Conservation (phyloP, 768 basidiomycete species). For the Calocybe cyanea region DNA sequence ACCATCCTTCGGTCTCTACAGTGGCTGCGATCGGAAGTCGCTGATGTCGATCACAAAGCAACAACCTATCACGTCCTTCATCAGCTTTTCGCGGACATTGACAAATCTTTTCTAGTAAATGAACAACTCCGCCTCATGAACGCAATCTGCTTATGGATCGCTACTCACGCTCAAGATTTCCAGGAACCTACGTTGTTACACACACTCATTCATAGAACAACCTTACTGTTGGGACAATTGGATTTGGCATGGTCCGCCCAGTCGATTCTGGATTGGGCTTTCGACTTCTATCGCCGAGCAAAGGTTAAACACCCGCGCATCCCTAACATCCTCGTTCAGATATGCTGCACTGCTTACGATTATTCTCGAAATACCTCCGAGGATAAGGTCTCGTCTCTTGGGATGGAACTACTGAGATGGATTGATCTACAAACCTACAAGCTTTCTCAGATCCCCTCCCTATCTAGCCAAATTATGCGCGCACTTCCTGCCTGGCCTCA, state of each 20-base stretch:
- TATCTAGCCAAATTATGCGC: slow-evolving; percentile 41
- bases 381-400: slow-evolving; percentile 28
- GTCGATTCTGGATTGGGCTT: slow-evolving; percentile 77
- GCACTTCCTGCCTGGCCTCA: slow-evolving; percentile 79
- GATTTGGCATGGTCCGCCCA: slow-evolving; percentile 70
- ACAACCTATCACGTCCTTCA: slow-evolving; percentile 78
- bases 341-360: slow-evolving; percentile 58
- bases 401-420: slow-evolving; percentile 55
- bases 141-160: slow-evolving; percentile 69
- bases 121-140: slow-evolving; percentile 79
- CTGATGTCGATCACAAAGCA: slow-evolving; percentile 43
- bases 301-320: slow-evolving; percentile 47
- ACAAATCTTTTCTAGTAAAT: slow-evolving; percentile 69
- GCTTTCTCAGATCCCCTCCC: slow-evolving; percentile 34
- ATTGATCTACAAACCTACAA: slow-evolving; percentile 50
- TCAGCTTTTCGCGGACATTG: slow-evolving; percentile 63
- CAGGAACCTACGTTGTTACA: slow-evolving; percentile 58
- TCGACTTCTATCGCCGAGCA: slow-evolving; percentile 44
- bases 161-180: slow-evolving; percentile 55
- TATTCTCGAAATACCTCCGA: slow-evolving; percentile 34
- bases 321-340: slow-evolving; percentile 65
- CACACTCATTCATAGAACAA: slow-evolving; percentile 62
- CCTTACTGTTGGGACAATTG: slow-evolving; percentile 58
- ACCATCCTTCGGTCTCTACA: slow-evolving; percentile 51
- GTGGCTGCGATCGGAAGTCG: slow-evolving; percentile 51